Conservation (phyloP, 140 eudicot species). For the Anethum foeniculum region DNA sequence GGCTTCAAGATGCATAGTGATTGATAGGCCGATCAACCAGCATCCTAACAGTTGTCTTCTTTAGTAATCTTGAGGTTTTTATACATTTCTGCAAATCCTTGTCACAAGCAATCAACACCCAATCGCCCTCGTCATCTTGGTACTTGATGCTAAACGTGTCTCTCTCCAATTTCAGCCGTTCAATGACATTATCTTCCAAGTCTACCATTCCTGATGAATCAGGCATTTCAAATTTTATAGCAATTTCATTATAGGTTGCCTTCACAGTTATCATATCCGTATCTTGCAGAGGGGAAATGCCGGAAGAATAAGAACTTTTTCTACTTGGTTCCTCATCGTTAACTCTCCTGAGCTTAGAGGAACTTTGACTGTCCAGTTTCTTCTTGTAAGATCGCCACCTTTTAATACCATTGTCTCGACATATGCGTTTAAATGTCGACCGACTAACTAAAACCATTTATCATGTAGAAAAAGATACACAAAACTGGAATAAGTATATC, state of each 20-base stretch:
- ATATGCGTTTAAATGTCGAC: constrained; percentile 1
- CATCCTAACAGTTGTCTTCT: neutral
- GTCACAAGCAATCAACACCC: constrained; percentile 19
- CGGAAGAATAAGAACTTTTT: neutral
- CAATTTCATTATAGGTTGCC: neutral
- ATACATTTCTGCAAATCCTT: neutral
- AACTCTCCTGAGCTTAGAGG: neutral
- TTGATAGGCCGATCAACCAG: neutral
- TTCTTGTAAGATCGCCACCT: neutral
- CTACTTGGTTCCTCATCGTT: neutral
- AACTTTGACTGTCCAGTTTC: neutral
- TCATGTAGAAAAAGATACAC: neutral
- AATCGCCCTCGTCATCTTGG: constrained; percentile 9
- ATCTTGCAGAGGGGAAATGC: neutral
- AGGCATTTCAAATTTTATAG: neutral
- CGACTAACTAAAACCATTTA: neutral
- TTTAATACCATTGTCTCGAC: neutral
- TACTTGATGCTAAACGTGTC: constrained; percentile 1
- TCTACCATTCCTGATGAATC: constrained; percentile 8
- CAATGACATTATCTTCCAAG: neutral
- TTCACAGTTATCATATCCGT: neutral
- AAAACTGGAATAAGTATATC: neutral
- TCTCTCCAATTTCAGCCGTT: neutral
- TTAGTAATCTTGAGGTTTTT: neutral
- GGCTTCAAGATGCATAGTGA: neutral